Conservation (phyloP, 306 rosid species). For the Begonia masoniana region DNA sequence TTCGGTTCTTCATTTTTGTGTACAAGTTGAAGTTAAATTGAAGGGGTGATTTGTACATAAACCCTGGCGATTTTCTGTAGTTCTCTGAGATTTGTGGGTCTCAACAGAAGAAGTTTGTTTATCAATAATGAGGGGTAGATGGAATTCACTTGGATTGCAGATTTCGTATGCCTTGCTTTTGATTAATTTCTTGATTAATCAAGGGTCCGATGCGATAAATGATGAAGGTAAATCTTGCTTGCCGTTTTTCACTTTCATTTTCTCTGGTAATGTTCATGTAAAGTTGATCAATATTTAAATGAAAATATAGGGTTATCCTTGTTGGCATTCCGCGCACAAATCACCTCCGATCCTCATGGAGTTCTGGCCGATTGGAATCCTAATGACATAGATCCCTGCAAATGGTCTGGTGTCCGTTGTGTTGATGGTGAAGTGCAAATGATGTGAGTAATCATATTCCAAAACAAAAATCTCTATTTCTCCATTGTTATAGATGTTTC, state of each 20-base stretch:
- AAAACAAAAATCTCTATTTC: neutral
- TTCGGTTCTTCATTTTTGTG: too few relatives aligned
- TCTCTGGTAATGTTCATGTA: neutral
- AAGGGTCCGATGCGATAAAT: conserved; percentile 39
- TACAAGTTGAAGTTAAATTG: conserved; percentile 12
- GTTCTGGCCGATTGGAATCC: conserved; percentile 63
- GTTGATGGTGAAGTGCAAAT: conserved; percentile 43
- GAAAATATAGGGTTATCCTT: conserved; percentile 45
- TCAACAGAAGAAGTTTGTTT: conserved; percentile 29
- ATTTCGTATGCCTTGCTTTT: conserved; percentile 33
- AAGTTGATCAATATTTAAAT: conserved; percentile 7
- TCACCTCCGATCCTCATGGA: conserved; percentile 46
- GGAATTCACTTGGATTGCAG: conserved; percentile 39
- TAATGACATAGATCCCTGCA: conserved; percentile 50
- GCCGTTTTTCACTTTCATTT: neutral
- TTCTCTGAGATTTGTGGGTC: conserved; percentile 24
- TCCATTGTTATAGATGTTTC: neutral
- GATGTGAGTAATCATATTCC: conserved; percentile 37
- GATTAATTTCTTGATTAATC: conserved; percentile 27
- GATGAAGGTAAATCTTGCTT: conserved; percentile 51
- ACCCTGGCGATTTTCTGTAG: conserved; percentile 43
- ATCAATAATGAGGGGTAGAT: conserved; percentile 62
- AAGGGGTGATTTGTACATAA: conserved; percentile 20
- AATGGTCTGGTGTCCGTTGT: conserved; percentile 68
- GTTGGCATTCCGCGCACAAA: conserved; percentile 40